These are phyloP conservation scores for Hypoxylon fragiforme DNA, from an alignment of 495 filamentous ascomycete genomes.

Conservation along the genomic window DNA sequence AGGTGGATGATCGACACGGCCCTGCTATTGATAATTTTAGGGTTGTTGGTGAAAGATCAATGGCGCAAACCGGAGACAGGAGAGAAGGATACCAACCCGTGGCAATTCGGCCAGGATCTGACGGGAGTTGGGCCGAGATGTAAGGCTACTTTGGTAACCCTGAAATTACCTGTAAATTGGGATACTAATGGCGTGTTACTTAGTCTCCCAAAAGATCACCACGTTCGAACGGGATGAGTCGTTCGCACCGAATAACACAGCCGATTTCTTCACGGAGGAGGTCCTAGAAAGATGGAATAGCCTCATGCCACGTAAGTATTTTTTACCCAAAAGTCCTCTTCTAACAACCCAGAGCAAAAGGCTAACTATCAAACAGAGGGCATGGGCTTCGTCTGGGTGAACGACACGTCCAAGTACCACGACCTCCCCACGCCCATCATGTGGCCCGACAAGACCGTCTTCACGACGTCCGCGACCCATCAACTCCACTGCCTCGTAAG, in stretches of 20 bases:
- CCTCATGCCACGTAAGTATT: conserved; percentile 45
- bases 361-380: conserved; percentile 36
- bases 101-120: conserved; percentile 46
- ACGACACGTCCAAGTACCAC: conserved; percentile 48
- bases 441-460: conserved; percentile 54
- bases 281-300: conserved; percentile 48
- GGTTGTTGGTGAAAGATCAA: conserved; percentile 39
- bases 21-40: conserved; percentile 41
- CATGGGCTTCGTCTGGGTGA: conserved; percentile 54
- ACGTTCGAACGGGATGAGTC: conserved; percentile 48
- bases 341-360: background rate
- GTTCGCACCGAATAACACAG: conserved; percentile 51
- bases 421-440: conserved; percentile 50
- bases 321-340: background rate
- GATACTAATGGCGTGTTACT: background rate
- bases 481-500: conserved; percentile 50
- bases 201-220: conserved; percentile 47
- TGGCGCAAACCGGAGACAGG: conserved; percentile 19
- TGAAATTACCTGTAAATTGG: background rate
- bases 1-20: conserved; percentile 43
- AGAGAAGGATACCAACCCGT: conserved; percentile 33
- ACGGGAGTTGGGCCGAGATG: conserved; percentile 45
- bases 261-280: conserved; percentile 50
- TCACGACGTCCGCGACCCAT: conserved; percentile 51
- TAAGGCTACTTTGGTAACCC: conserved; percentile 4